Base-by-base conservation (phyloP, 2,329 filamentous ascomycete species). In the Aphanoascus verrucosus region DNA sequence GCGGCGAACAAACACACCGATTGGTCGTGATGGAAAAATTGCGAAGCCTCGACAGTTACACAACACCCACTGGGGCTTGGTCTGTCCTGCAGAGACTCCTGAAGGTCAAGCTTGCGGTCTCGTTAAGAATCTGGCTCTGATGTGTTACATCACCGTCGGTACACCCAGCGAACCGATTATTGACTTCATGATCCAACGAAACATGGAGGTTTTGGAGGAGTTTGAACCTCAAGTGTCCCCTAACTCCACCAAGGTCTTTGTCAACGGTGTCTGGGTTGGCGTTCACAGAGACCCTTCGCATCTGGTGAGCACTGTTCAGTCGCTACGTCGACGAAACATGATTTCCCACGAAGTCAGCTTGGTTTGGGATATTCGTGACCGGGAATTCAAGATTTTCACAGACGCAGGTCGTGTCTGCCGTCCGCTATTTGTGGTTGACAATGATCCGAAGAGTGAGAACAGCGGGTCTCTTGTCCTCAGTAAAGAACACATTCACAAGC, bases 341-440 rank as follows among this genome's bases (percentile, higher is more conserved):
- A 84, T 98, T 57, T 89, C 88, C 12, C 86, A 88, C 61, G 91
- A 97, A 72, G 89, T 96, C 61, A 96, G 90, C 58, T 79, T 98
- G 63, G 87, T 98, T 63, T 83, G 93, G 65, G 93, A 98, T 65
- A 96, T 98, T 63, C 84, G 94, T 69, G 93, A 98, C 63, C 83
- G 91, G 62, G 93, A 98, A 69, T 96, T 98, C 79, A 94, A 94
- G 72, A 91, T 98, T 62, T 96, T 97, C 69, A 97, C 91, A 2
- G 93, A 98, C 69, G 91, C 91, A 41, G 93, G 93, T 28, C 84
- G 93, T 69, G 90, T 98, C 52, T 94, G 93, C 77, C 82, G 93
- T 59, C 93, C 93, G 0, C 75, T 97, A 4, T 97, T 94, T 67
- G 90, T 94, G 9, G 86, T 98, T 37, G 88, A 97, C 62, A 93